These are phyloP conservation scores for Kwoniella shivajii DNA, from an alignment of 1,284 basidiomycete genomes.

Conservation along the genomic window DNA sequence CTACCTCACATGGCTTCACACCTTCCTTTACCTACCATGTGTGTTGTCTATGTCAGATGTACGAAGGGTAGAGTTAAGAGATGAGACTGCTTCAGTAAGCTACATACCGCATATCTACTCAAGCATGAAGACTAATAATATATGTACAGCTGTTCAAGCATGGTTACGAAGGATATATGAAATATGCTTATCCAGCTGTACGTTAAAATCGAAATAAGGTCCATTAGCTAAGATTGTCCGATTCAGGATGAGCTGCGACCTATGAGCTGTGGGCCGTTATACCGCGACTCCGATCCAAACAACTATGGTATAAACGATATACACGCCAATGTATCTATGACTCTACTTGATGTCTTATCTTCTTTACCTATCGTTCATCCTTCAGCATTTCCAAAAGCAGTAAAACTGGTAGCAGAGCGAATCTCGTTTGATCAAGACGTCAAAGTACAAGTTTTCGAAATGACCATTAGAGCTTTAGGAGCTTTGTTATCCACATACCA, in stretches of 20 bases:
- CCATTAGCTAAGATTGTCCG: too few relatives aligned
- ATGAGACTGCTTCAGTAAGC: slow-evolving; percentile 16
- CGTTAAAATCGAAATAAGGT: slow-evolving; percentile 8
- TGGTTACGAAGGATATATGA: slow-evolving; percentile 52
- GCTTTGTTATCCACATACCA: slow-evolving; percentile 82
- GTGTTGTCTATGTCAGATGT: slow-evolving; percentile 13
- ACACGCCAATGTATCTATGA: slow-evolving; percentile 61
- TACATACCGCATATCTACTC: not conserved
- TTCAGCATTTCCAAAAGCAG: slow-evolving; percentile 36
- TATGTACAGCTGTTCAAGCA: slow-evolving; percentile 44
- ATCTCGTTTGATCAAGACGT: slow-evolving; percentile 53
- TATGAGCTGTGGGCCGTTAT: slow-evolving; percentile 68
- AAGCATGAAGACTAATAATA: not conserved
- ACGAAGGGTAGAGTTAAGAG: slow-evolving; percentile 8
- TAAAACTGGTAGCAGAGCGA: slow-evolving; percentile 35
- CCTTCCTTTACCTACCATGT: slow-evolving; percentile 3
- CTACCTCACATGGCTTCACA: not conserved
- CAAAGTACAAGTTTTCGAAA: slow-evolving; percentile 64
- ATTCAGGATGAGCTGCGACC: slow-evolving; percentile 74
- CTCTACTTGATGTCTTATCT: slow-evolving; percentile 49
- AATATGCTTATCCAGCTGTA: slow-evolving; percentile 52
- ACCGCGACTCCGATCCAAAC: slow-evolving; percentile 33
- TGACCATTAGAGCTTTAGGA: slow-evolving; percentile 84
- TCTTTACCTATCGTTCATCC: slow-evolving; percentile 46
- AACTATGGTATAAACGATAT: slow-evolving; percentile 66